Conservation (phyloP, 495 filamentous ascomycete genomes). For the Penicillium ucsense region DNA sequence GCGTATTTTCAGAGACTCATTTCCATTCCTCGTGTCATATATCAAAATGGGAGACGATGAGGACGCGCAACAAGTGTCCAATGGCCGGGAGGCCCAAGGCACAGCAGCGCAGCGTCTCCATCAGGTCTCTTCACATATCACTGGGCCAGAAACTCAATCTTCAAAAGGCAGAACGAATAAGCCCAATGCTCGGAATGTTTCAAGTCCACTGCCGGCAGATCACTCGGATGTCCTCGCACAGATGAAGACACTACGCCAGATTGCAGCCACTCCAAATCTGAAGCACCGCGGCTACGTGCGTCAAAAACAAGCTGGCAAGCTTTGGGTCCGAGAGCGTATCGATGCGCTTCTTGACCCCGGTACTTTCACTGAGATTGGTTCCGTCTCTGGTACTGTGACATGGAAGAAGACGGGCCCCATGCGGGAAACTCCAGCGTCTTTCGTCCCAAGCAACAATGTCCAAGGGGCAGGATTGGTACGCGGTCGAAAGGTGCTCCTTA, state of each 20-base stretch:
- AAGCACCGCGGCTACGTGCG: constrained; percentile 46
- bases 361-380: constrained; percentile 48
- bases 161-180: constrained; percentile 6
- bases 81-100: constrained; percentile 1
- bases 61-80: constrained; percentile 3
- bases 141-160: constrained; percentile 3
- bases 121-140: constrained; percentile 27
- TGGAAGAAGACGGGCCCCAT: constrained; percentile 41
- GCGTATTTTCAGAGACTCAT: no score
- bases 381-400: constrained; percentile 46
- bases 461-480: constrained; percentile 38
- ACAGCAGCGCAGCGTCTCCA: constrained; percentile 26
- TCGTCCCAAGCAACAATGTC: constrained; percentile 47
- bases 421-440: constrained; percentile 41
- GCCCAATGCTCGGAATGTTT: constrained; percentile 10
- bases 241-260: constrained; percentile 36
- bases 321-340: constrained; percentile 56
- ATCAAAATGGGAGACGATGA: constrained; percentile 12
- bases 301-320: constrained; percentile 53
- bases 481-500: constrained; percentile 46
- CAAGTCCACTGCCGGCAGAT: constrained; percentile 41
- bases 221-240: constrained; percentile 51
- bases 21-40: background rate
- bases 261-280: constrained; percentile 44
- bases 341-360: constrained; percentile 43